Evolutionary conservation across 495 filamentous ascomycete genomes (phyloP), one percentile per base, ranked within the genome.

Genomic region (Tuber borchii): DNA sequence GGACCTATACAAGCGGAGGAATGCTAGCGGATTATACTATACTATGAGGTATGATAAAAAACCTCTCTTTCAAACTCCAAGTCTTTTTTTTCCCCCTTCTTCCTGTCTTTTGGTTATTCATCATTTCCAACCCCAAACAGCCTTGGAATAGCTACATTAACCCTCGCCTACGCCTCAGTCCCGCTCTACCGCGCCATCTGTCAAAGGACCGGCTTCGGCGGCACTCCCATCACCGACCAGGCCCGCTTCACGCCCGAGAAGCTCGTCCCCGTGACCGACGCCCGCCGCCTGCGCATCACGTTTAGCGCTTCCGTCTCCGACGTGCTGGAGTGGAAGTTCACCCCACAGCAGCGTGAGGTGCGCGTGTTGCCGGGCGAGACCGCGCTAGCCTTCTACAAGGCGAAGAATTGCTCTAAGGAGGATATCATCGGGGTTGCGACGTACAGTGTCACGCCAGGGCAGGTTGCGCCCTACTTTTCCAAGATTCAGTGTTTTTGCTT

Each of bases 401-500:
- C 96, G 8, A 97, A 93, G 68, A 99, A 99, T 84, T 90, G 90
- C 77, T 91, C 91, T 80, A 88, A 90, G 45, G 87, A 91, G 77
- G 95, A 98, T 85, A 97, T 99, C 77, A 97, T 99, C 81, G 96
- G 96, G 65, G 93, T 99, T 39, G 96, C 96, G 56, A 99, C 96
- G 16, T 99, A 99, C 84, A 93, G 91, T 83, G 96, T 99, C 71
- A 97, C 93, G 17, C 96, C 96, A 14, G 95, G 89, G 19, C 96
- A 98, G 86, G 93, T 97, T 42, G 95, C 96, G 42, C 95, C 93
- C 6, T 99, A 99, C 83, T 99, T 99, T 84, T 93, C 91, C 88
- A 99, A 99, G 88, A 99, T 99, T 72, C 96, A 99, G 85, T 99
- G 96, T 81, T 99, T 99, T 85, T 99, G 96, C 84, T 99, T 99